These are phyloP conservation scores for Cordia subcordata DNA, from an alignment of 257 asterid species.

Conservation along the genomic window DNA sequence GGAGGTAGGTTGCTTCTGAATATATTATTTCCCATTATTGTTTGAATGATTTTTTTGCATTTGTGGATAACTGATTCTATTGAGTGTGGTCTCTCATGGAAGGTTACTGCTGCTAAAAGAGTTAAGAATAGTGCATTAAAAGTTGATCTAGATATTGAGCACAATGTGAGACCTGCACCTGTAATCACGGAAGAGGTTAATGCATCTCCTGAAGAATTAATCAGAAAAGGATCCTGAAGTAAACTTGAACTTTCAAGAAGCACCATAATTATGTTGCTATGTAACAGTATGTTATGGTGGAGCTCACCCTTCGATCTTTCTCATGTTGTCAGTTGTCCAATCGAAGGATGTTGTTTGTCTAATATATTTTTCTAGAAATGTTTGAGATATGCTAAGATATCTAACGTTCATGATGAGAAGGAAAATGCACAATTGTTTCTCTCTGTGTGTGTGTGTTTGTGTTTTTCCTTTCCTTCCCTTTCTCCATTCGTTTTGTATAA, in stretches of 20 bases:
- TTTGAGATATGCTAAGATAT: too few species aligned
- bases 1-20: conserved; percentile 49
- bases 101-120: conserved; percentile 88
- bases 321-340: not conserved
- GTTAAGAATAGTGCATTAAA: conserved; percentile 92
- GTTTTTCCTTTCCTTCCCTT: too few species aligned
- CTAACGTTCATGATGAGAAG: too few species aligned
- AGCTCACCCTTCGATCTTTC: not conserved
- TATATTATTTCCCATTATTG: too few species aligned
- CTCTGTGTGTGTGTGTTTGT: too few species aligned
- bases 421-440: too few species aligned
- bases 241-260: conserved; percentile 5
- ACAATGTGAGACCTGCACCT: conserved; percentile 88
- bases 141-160: conserved; percentile 89
- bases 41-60: conserved; percentile 3
- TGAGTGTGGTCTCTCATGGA: conserved; percentile 24
- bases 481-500: too few species aligned
- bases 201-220: conserved; percentile 79
- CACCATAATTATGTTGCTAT: not conserved
- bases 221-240: conserved; percentile 80
- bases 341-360: not conserved
- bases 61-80: conserved; percentile 4
- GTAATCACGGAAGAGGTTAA: conserved; percentile 79
- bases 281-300: not conserved
- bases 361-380: too few species aligned